A percentile compares a stretch with the other conserved stretches of the same genome.
Evolutionary conservation across 371 early-diverging fungal species (phyloP).

Genomic region (Syncephalastrum sp.): DNA sequence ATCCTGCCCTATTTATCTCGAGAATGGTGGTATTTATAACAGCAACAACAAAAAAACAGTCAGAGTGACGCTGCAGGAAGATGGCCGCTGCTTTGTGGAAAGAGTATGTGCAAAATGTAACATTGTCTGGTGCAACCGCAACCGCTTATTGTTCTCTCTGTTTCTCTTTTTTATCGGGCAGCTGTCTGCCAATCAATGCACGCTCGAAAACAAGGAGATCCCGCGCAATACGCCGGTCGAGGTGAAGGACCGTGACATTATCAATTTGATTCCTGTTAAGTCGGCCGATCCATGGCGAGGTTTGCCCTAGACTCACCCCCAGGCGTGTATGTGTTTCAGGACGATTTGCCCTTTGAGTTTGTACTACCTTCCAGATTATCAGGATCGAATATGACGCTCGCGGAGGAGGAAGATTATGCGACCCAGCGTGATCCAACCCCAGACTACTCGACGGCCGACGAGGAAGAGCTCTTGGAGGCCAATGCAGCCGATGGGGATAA

Average conservation of each 20-base stretch:
- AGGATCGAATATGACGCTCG: too few relatives aligned
- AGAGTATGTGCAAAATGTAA: constrained; percentile 4
- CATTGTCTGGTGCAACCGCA: not conserved
- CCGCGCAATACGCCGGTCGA: constrained; percentile 11
- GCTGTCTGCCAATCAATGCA: constrained; percentile 7
- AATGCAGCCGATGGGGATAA: too few relatives aligned
- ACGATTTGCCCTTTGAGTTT: too few relatives aligned
- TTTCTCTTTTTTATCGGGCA: not conserved
- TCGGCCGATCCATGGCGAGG: too few relatives aligned
- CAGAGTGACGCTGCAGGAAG: constrained; percentile 10
- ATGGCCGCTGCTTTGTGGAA: constrained; percentile 16
- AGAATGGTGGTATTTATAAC: not conserved
- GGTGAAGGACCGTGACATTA: constrained; percentile 1
- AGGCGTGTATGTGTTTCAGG: too few relatives aligned
- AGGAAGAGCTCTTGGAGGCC: too few relatives aligned
- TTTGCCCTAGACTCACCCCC: too few relatives aligned
- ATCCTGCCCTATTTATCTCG: not conserved
- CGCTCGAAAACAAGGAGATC: constrained; percentile 1
- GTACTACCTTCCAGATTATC: too few relatives aligned
- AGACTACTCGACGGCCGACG: too few relatives aligned
- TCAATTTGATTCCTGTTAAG: constrained; percentile 13
- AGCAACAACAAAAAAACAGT: not conserved
- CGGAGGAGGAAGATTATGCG: too few relatives aligned
- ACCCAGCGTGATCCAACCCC: too few relatives aligned
- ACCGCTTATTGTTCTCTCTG: not conserved